Evolutionary conservation across 2,329 filamentous ascomycete species (phyloP).

Genomic region (Thelonectria discophora): DNA sequence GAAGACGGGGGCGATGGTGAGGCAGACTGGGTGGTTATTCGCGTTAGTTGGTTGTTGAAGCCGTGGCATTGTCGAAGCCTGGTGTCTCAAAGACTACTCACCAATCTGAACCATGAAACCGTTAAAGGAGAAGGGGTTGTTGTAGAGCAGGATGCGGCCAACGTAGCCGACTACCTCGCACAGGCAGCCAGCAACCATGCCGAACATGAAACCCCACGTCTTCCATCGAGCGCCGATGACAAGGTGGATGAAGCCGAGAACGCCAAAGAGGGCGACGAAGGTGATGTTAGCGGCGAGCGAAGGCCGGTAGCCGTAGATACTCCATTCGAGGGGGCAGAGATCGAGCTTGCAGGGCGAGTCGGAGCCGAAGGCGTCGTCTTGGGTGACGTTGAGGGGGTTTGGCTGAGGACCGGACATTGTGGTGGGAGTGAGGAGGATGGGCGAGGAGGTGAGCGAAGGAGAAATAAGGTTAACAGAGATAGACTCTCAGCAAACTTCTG

Average conservation of each 20-base stretch:
- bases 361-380: conserved; percentile 52
- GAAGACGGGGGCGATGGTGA: conserved; percentile 60
- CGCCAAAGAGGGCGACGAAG: conserved; percentile 60
- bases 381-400: conserved; percentile 31
- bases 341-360: conserved; percentile 58
- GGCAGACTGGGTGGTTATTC: conserved; percentile 53
- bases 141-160: conserved; percentile 65
- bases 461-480: conserved; percentile 15
- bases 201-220: conserved; percentile 58
- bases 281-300: conserved; percentile 61
- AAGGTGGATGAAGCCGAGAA: conserved; percentile 52
- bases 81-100: conserved; percentile 45
- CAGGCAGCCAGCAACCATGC: conserved; percentile 65
- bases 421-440: conserved; percentile 3
- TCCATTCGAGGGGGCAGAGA: conserved; percentile 56
- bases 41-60: not conserved
- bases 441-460: not conserved
- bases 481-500: not conserved
- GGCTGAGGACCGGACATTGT: conserved; percentile 33
- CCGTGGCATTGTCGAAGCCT: too few species aligned
- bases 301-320: conserved; percentile 64
- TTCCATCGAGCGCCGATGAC: conserved; percentile 58
- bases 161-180: conserved; percentile 70
- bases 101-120: conserved; percentile 74
- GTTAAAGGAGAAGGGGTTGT: conserved; percentile 65